Conservation (phyloP, 805 yeast genomes). For the Candida namnaoensis region DNA sequence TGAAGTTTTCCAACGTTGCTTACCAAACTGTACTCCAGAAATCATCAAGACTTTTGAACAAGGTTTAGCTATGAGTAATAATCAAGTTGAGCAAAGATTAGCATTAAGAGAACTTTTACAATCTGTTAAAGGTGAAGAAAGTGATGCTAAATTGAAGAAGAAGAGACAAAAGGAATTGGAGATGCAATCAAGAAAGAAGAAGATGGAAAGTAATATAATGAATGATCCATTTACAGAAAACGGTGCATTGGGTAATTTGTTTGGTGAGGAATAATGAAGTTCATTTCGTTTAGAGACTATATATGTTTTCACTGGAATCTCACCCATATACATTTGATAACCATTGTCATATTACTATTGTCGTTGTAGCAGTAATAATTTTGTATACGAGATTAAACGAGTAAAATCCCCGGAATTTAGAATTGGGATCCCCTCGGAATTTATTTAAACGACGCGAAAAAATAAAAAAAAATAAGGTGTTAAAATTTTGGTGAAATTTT, state of each 20-base stretch:
- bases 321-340: too few species aligned
- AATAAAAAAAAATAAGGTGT: too few species aligned
- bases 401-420: too few species aligned
- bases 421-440: too few species aligned
- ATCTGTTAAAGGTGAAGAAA: slow-evolving; percentile 42
- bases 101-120: slow-evolving; percentile 72
- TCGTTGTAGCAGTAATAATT: too few species aligned
- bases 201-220: slow-evolving; percentile 41
- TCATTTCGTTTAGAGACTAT: too few species aligned
- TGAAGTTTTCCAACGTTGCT: slow-evolving; percentile 39
- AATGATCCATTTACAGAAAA: slow-evolving; percentile 69
- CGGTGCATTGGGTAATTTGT: slow-evolving; percentile 53
- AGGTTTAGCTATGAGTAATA: slow-evolving; percentile 53
- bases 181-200: slow-evolving; percentile 41
- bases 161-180: slow-evolving; percentile 47
- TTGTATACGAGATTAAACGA: too few species aligned
- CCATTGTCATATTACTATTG: too few species aligned
- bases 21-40: slow-evolving; percentile 48
- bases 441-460: too few species aligned
- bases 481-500: too few species aligned
- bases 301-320: too few species aligned
- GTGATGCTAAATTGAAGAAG: slow-evolving; percentile 32
- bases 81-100: slow-evolving; percentile 71
- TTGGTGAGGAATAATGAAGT: slow-evolving; percentile 27
- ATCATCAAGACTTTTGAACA: slow-evolving; percentile 58